Percentiles rank a stretch among this genome's conserved stretches.
Conservation (phyloP, 2,329 filamentous ascomycete genomes). For the Blastomyces silverae region DNA sequence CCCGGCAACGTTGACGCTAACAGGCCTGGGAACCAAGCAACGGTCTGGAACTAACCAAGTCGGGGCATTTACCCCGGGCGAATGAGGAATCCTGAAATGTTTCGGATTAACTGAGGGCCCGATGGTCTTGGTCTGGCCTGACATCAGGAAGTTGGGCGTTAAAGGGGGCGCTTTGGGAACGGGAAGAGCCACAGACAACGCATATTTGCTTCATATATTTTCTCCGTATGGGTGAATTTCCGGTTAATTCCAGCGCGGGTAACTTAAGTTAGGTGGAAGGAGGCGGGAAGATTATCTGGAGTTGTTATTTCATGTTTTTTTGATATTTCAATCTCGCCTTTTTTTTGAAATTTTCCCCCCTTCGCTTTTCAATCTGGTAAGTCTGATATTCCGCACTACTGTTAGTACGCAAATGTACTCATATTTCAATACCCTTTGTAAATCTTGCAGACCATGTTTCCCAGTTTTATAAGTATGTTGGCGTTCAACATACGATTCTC, state of each 20-base stretch:
- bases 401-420: too few relatives aligned
- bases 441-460: neutral
- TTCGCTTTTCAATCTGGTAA: too few relatives aligned
- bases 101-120: slow-evolving; percentile 2
- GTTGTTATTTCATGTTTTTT: neutral
- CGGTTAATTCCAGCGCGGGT: neutral
- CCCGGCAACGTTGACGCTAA: neutral
- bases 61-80: neutral
- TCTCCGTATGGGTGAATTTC: neutral
- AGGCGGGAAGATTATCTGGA: neutral
- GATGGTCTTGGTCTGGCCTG: neutral
- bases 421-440: neutral
- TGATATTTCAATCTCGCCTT: neutral
- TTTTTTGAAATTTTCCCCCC: neutral
- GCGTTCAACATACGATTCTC: slow-evolving; percentile 5
- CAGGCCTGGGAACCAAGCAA: neutral
- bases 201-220: neutral
- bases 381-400: too few relatives aligned
- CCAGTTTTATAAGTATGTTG: neutral
- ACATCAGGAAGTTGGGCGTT: neutral
- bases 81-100: neutral
- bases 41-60: neutral
- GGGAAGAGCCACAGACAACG: too few relatives aligned
- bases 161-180: neutral
- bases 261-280: neutral